Percentiles rank a stretch among this genome's conserved stretches.
phyloP scores from a whole-genome alignment of 768 basidiomycete species.

The Calocybe cyanea region DNA sequence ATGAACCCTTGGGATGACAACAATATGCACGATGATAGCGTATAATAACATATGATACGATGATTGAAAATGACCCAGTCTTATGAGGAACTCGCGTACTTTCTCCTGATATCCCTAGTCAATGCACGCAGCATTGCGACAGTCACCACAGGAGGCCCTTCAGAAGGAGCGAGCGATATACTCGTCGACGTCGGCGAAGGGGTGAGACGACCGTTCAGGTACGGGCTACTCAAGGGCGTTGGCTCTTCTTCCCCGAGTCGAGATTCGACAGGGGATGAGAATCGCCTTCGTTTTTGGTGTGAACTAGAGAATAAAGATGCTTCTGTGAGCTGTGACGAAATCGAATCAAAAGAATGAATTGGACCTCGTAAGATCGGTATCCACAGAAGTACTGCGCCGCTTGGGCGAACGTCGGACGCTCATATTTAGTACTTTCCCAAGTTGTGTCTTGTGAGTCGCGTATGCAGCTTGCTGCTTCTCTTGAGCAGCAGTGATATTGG shows the following conservation, averaged over 20 bases:
- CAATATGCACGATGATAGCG: no score
- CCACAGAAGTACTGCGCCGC: slow-evolving; percentile 41
- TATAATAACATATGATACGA: not conserved
- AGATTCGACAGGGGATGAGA: slow-evolving; percentile 29
- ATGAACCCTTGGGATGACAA: not conserved
- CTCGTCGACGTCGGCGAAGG: slow-evolving; percentile 47
- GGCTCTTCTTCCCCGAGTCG: slow-evolving; percentile 26
- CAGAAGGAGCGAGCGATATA: slow-evolving; percentile 31
- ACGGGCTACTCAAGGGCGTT: slow-evolving; percentile 30
- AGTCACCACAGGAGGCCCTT: slow-evolving; percentile 38
- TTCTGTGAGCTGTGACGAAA: slow-evolving; percentile 3
- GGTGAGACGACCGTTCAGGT: slow-evolving; percentile 31
- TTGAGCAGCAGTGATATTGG: slow-evolving; percentile 27
- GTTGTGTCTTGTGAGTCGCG: slow-evolving; percentile 29
- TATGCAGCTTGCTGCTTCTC: slow-evolving; percentile 29
- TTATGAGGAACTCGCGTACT: slow-evolving; percentile 27
- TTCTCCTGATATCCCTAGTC: slow-evolving; percentile 50
- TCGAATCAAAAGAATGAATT: slow-evolving; percentile 11
- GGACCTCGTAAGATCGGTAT: slow-evolving; percentile 37
- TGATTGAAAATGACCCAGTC: slow-evolving; percentile 1
- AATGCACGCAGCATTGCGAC: slow-evolving; percentile 63
- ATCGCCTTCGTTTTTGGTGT: slow-evolving; percentile 39
- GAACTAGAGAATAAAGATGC: slow-evolving; percentile 14
- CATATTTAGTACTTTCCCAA: slow-evolving; percentile 35
- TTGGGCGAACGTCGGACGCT: slow-evolving; percentile 43